These are phyloP conservation scores for Halenospora varia DNA, from an alignment of 495 filamentous ascomycete genomes.

Conservation along the genomic window DNA sequence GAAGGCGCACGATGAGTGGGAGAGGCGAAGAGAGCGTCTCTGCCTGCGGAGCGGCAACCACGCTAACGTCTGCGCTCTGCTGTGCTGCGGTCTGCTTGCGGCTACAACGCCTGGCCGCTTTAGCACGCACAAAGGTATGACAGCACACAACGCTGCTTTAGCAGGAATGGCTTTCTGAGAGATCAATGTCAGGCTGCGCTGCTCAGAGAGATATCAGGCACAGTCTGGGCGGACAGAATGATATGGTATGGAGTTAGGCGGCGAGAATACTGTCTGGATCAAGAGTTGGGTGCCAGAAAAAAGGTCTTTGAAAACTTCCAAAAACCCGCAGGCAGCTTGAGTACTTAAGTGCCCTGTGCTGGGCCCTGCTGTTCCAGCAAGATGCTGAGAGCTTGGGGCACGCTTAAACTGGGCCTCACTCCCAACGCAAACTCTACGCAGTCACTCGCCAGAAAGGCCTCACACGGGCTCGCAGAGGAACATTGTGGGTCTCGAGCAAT, in stretches of 20 bases:
- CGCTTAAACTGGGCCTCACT: slow-evolving; percentile 1
- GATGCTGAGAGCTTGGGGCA: neutral
- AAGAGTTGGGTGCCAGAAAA: too few species aligned
- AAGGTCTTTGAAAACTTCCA: too few species aligned
- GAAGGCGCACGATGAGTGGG: slow-evolving; percentile 21
- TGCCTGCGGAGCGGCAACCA: neutral
- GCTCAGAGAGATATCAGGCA: too few species aligned
- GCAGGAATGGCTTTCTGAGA: too few species aligned
- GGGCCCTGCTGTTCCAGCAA: neutral
- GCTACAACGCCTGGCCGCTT: too few species aligned
- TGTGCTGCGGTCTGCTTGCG: neutral
- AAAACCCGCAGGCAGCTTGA: neutral
- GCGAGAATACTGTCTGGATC: too few species aligned
- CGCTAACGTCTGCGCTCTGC: neutral
- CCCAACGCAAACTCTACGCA: slow-evolving; percentile 2
- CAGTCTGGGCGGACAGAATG: too few species aligned
- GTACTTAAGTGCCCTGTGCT: slow-evolving; percentile 1
- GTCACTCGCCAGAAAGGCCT: neutral
- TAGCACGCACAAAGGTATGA: too few species aligned
- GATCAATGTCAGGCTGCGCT: too few species aligned
- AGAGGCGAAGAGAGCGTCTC: slow-evolving; percentile 22
- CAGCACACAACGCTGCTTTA: too few species aligned
- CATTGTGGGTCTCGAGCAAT: neutral
- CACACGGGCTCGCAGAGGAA: neutral
- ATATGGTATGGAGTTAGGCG: too few species aligned